Base-by-base conservation (phyloP, 1,284 basidiomycete genomes). In the Heterobasidion occidentale region DNA sequence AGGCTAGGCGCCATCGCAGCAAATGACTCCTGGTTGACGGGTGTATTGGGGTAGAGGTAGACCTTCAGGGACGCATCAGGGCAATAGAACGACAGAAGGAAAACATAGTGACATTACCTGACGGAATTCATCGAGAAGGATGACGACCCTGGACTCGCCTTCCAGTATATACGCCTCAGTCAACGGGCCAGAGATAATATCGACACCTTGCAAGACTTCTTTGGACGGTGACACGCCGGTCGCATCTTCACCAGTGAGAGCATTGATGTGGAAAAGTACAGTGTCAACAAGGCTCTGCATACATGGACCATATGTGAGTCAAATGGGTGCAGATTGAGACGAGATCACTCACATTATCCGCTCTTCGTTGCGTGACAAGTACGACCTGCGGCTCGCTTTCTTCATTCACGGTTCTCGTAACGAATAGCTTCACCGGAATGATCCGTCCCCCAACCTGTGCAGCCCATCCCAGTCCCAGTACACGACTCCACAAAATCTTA, bases 221-320 rank as follows among this genome's bases (percentile, higher is more conserved):
- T 63, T 65, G 11, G 60, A 9, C 3, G 60, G 36, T 4, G 71
- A 70, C 56, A 60, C 65, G 3, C 63, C 61, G 51, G 60, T 59
- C 54, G 74, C 71, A 57, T 87, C 82, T 34, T 78, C 76, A 27
- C 92, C 92, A 0, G 88, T 93, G 47, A 90, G 70, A 0, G 89
- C 88, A 62, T 94, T 79, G 53, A 95, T 71, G 61, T 92, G 88
- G 75, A 86, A 94, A 12, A 87, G 65, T 2, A 93, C 83, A 0
- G 90, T 87, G 61, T 88, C 84, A 15, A 81, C 74, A 44, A 83
- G 72, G 12, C 73, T 69, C 83, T 86, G 59, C 33, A 56, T 19
- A 33, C 48, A 27, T 33, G 8, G 27, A 27, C 27, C 27, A 27
- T 27, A 27, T 27, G 27, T 27, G 5, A 27, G 27, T 27, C 5